Evolutionary conservation across 2,329 filamentous ascomycete species (phyloP).

Genomic region (Botryotinia convoluta): DNA sequence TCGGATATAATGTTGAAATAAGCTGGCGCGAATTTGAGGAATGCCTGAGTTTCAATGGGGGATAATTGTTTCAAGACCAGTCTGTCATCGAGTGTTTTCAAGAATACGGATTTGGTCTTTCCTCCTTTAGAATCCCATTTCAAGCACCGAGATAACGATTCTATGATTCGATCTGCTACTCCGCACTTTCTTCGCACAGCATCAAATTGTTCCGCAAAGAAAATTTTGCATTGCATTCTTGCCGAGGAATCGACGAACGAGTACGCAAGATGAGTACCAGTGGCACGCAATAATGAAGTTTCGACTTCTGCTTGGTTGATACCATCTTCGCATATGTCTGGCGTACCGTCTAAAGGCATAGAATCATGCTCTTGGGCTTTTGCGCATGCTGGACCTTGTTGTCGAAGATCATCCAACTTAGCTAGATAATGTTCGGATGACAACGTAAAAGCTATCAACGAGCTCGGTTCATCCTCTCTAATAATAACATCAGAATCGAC

Average conservation of each 20-base stretch:
- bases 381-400: slow-evolving; percentile 45
- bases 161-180: slow-evolving; percentile 88
- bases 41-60: slow-evolving; percentile 87
- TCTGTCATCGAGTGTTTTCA: slow-evolving; percentile 93
- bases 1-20: slow-evolving; percentile 98
- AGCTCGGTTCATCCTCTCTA: slow-evolving; percentile 94
- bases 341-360: slow-evolving; percentile 33
- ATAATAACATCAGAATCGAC: slow-evolving; percentile 96
- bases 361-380: slow-evolving; percentile 34
- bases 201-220: slow-evolving; percentile 97
- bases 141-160: slow-evolving; percentile 89
- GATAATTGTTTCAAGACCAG: slow-evolving; percentile 80
- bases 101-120: slow-evolving; percentile 94
- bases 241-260: slow-evolving; percentile 93
- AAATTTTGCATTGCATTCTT: slow-evolving; percentile 96
- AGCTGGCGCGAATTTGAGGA: slow-evolving; percentile 90
- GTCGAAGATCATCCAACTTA: slow-evolving; percentile 69
- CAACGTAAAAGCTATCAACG: slow-evolving; percentile 88
- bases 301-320: slow-evolving; percentile 72
- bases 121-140: slow-evolving; percentile 99
- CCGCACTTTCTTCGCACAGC: slow-evolving; percentile 90
- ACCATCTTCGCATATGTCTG: slow-evolving; percentile 37
- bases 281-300: slow-evolving; percentile 76
- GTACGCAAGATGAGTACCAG: slow-evolving; percentile 92
- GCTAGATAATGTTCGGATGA: slow-evolving; percentile 82